These are phyloP conservation scores for Trichoderma gamsii DNA, from an alignment of 495 filamentous ascomycete species.

Conservation along the genomic window DNA sequence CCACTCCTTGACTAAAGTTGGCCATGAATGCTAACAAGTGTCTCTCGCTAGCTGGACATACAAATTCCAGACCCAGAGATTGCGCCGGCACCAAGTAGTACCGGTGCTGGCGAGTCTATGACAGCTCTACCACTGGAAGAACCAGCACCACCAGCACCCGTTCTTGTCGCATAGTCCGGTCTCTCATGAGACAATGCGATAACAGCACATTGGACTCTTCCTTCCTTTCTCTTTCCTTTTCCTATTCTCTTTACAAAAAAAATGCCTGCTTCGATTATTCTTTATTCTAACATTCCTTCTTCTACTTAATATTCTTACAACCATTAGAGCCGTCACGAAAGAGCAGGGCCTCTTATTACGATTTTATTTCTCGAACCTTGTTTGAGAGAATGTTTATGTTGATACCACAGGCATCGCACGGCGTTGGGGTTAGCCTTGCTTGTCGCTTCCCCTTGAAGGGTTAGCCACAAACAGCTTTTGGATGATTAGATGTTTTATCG, in stretches of 20 bases:
- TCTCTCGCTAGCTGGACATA: constrained; percentile 57
- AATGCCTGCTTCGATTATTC: not conserved
- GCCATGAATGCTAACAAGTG: constrained; percentile 18
- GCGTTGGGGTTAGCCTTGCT: constrained; percentile 12
- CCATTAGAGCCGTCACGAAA: not conserved
- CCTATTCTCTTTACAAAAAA: not conserved
- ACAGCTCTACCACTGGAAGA: constrained; percentile 12
- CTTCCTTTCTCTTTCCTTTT: not conserved
- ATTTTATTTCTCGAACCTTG: not conserved
- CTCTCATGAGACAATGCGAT: not conserved
- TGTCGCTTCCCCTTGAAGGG: not conserved
- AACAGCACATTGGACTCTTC: not conserved
- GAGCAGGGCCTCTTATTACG: constrained; percentile 9
- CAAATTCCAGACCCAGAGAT: constrained; percentile 79
- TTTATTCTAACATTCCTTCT: not conserved
- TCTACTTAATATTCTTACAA: constrained; percentile 13
- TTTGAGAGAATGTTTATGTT: not conserved
- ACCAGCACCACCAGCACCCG: constrained; percentile 1
- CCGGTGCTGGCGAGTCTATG: constrained; percentile 9
- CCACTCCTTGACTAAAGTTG: not conserved
- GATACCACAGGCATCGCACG: constrained; percentile 14
- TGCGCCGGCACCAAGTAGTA: constrained; percentile 27
- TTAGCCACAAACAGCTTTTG: not conserved
- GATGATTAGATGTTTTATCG: not conserved
- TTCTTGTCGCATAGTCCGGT: not conserved